phyloP scores from a whole-genome alignment of 768 basidiomycete species.

The Mycena epipterygia region DNA sequence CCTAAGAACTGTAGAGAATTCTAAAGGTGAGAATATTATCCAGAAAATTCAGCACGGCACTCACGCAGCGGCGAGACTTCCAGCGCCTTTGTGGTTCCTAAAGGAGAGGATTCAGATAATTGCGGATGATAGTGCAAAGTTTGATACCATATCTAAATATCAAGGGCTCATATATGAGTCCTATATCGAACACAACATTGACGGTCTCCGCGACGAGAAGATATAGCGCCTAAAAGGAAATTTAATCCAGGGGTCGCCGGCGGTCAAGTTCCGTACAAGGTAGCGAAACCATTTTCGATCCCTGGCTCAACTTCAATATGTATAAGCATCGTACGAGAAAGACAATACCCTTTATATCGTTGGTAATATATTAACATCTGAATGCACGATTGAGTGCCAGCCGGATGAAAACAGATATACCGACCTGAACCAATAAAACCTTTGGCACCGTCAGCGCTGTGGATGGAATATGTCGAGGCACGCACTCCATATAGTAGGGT shows the following conservation, averaged over 20 bases:
- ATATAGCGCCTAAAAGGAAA: slow-evolving; percentile 23
- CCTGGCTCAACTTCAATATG: not conserved
- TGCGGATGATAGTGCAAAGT: not conserved
- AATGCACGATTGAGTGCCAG: not conserved
- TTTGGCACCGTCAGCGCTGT: not conserved
- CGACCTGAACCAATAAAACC: slow-evolving; percentile 23
- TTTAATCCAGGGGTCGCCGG: not conserved
- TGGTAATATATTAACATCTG: slow-evolving; percentile 23
- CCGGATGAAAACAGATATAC: not conserved
- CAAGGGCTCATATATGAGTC: slow-evolving; percentile 35
- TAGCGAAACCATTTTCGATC: slow-evolving; percentile 22
- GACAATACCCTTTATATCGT: slow-evolving; percentile 17
- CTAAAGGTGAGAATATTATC: not conserved
- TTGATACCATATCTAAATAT: slow-evolving; percentile 26
- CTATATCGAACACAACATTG: slow-evolving; percentile 30
- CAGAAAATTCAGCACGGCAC: not conserved
- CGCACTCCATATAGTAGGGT: slow-evolving; percentile 15
- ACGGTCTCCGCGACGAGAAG: slow-evolving; percentile 34
- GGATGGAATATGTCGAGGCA: not conserved
- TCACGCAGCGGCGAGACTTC: slow-evolving; percentile 16
- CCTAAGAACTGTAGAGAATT: slow-evolving; percentile 23
- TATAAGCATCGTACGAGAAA: not conserved
- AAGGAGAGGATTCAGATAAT: not conserved
- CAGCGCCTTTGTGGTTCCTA: not conserved
- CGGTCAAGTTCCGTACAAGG: not conserved